Percentiles rank a stretch among this genome's conserved stretches.
These are phyloP conservation scores for Kodamaea laetipori DNA, from an alignment of 805 yeast species.

Conservation along the genomic window DNA sequence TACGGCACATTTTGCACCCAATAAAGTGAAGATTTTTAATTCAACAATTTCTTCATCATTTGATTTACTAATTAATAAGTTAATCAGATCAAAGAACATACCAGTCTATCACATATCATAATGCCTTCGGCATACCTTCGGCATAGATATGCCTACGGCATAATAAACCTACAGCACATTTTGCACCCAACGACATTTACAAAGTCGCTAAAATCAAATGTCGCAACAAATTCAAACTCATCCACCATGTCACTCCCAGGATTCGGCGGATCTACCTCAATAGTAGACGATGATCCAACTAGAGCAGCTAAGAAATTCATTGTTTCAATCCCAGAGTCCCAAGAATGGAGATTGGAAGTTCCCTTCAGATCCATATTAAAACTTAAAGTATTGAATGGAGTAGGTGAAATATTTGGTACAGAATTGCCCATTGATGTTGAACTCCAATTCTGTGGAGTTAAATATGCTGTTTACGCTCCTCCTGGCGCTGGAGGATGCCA, in stretches of 20 bases:
- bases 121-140: too few relatives aligned
- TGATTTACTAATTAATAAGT: too few relatives aligned
- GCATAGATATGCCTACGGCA: too few relatives aligned
- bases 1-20: too few relatives aligned
- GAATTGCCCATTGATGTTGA: constrained; percentile 77
- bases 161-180: too few relatives aligned
- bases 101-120: too few relatives aligned
- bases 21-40: too few relatives aligned
- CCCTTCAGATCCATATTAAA: constrained; percentile 51
- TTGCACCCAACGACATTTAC: too few relatives aligned
- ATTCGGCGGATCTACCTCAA: constrained; percentile 16
- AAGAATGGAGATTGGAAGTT: constrained; percentile 81
- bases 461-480: constrained; percentile 37
- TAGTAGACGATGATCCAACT: constrained; percentile 13
- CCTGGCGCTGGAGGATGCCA: constrained; percentile 63
- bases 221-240: neutral
- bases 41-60: too few relatives aligned
- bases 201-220: neutral
- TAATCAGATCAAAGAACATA: too few relatives aligned
- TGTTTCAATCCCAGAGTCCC: constrained; percentile 35
- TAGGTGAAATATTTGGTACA: constrained; percentile 90
- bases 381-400: constrained; percentile 61
- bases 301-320: constrained; percentile 7
- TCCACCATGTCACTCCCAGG: constrained; percentile 23
- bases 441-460: constrained; percentile 38